Evolutionary conservation across 164 flowering plant genomes (phyloP), one percentile per base, ranked within the genome.

Genomic region (Sextonia rubra): DNA sequence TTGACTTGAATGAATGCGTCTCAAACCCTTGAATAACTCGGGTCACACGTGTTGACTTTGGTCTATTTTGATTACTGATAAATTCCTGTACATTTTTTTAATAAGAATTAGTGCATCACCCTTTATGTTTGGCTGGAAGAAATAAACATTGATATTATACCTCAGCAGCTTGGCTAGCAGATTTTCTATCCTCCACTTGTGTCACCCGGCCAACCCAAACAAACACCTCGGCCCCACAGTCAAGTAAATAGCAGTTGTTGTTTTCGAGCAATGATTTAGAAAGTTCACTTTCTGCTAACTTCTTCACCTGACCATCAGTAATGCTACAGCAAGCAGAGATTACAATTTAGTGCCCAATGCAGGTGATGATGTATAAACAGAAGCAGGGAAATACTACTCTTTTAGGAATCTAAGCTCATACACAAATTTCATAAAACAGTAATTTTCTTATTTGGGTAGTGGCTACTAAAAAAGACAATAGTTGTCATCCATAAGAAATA

Each of bases 141-240:
- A 60, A 75, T 23, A 32, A 25, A 48, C n/a, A 69, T 30, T 52
- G n/a, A 20, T 69, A 30, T 37, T 37, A 65, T 86, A 96, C 99
- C 98, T 96, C 99, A 71, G 92, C 97, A 74, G 85, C 87, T 82
- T 87, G 94, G 77, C 82, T 84, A 62, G 97, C 97, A 73, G 88
- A 80, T 82, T 96, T 96, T 83, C 99, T 91, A 49, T 96, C 98
- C 73, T 96, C 99, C 70, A 93, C 79, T 81, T 90, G 97, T 47
- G 97, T 91, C 61, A 86, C 92, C 27, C 99, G 93, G 37, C 99
- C 99, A 83, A 93, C 88, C 99, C 99, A 96, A 75, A 93, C 80
- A 86, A 88, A 91, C 12, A 96, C 80, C 77, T 96, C 97, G 75
- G 89, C 82, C 69, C 99, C 97, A 87, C 98, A 89, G 71, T 96